A percentile compares a stretch with the other conserved stretches of the same genome.
These are phyloP conservation scores for Rhizopogon vesiculosus DNA, from an alignment of 768 basidiomycete genomes.

Conservation along the genomic window DNA sequence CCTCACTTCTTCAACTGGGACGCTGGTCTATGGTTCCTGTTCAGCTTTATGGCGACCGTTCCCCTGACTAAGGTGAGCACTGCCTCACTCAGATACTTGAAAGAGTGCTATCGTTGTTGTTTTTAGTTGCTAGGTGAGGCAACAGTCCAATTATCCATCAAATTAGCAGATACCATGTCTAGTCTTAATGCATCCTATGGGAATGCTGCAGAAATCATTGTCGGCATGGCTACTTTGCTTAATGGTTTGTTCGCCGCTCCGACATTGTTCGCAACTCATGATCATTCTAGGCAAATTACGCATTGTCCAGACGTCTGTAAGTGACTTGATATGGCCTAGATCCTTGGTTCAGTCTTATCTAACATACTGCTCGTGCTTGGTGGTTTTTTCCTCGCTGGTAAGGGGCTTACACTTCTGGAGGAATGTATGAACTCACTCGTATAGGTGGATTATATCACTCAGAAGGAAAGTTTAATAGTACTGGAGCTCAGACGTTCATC, in stretches of 20 bases:
- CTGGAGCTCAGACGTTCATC: constrained; percentile 81
- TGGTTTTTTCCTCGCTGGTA: constrained; percentile 83
- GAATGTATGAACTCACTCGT: constrained; percentile 1
- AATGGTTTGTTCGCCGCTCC: constrained; percentile 31
- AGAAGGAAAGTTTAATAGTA: constrained; percentile 74
- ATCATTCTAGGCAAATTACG: constrained; percentile 61
- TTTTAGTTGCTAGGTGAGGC: constrained; percentile 70
- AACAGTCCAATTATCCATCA: constrained; percentile 74
- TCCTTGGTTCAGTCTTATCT: constrained; percentile 90
- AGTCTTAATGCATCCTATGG: constrained; percentile 85
- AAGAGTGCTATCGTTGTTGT: background rate
- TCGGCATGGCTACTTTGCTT: constrained; percentile 87
- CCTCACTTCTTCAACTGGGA: constrained; percentile 72
- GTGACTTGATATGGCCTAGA: constrained; percentile 36
- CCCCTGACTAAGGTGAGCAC: constrained; percentile 71
- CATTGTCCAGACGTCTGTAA: constrained; percentile 87
- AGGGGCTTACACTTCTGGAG: constrained; percentile 1
- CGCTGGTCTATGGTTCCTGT: constrained; percentile 65
- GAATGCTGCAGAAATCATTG: constrained; percentile 86
- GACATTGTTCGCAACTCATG: constrained; percentile 3
- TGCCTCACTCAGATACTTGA: background rate
- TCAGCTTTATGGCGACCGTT: constrained; percentile 79
- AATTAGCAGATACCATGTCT: constrained; percentile 80
- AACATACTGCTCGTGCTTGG: constrained; percentile 89
- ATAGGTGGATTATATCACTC: constrained; percentile 59